Percentiles rank a stretch among this genome's conserved stretches.
Conservation (phyloP, 2,329 filamentous ascomycete species). For the Calycina herbarum region DNA sequence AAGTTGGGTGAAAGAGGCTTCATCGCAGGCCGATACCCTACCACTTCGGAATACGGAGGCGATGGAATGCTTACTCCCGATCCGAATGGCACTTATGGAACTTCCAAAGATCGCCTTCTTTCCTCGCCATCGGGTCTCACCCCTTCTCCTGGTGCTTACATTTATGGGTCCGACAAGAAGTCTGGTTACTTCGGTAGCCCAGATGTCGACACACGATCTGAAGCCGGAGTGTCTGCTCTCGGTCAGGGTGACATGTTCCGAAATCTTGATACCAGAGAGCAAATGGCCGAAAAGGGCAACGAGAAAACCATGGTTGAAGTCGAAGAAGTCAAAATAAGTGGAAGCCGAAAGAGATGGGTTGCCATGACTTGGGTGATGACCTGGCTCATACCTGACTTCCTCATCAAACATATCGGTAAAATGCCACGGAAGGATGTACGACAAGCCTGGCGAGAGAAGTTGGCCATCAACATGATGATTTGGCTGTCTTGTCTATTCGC, state of each 20-base stretch:
- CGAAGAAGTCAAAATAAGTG: constrained; percentile 75
- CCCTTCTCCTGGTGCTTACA: constrained; percentile 58
- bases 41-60: constrained; percentile 59
- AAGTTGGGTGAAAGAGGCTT: constrained; percentile 66
- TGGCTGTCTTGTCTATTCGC: constrained; percentile 80
- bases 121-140: constrained; percentile 50
- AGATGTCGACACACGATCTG: constrained; percentile 78
- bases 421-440: constrained; percentile 93
- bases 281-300: constrained; percentile 93
- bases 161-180: constrained; percentile 72
- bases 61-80: constrained; percentile 61
- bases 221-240: constrained; percentile 88
- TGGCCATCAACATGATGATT: constrained; percentile 97
- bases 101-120: constrained; percentile 60
- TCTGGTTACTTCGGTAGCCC: constrained; percentile 77
- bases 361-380: constrained; percentile 81
- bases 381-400: constrained; percentile 82
- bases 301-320: constrained; percentile 89
- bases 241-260: constrained; percentile 97
- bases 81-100: constrained; percentile 52
- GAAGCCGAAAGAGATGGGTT: constrained; percentile 87
- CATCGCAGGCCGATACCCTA: constrained; percentile 52
- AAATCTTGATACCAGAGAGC: constrained; percentile 88
- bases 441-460: constrained; percentile 95
- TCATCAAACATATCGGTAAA: constrained; percentile 72